Conservation (phyloP, 2,329 filamentous ascomycete genomes). For the Lasiodiplodia sp. region DNA sequence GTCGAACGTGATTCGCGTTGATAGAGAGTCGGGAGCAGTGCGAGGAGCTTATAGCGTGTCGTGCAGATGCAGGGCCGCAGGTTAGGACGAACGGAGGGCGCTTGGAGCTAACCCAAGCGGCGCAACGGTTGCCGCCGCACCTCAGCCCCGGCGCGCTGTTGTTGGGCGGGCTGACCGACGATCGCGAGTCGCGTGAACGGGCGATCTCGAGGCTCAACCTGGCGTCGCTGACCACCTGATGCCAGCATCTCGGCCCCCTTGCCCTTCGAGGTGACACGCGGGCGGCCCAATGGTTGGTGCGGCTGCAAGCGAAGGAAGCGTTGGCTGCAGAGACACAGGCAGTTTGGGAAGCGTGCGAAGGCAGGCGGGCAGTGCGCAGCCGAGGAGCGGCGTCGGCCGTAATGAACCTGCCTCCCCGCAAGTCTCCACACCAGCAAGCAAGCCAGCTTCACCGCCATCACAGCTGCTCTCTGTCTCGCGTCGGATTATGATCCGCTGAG, state of each 20-base stretch:
- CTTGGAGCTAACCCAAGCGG: conserved; percentile 1
- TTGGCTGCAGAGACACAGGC: background rate
- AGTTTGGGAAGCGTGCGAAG: background rate
- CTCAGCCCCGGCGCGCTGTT: conserved; percentile 2
- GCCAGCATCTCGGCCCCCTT: background rate
- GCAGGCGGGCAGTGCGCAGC: background rate
- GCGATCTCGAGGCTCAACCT: conserved; percentile 14
- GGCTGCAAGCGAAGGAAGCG: background rate
- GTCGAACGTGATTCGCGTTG: conserved; percentile 7
- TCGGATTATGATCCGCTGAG: conserved; percentile 27
- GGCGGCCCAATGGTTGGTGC: background rate
- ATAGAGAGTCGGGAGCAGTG: background rate
- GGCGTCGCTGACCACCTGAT: conserved; percentile 16
- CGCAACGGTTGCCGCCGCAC: conserved; percentile 21
- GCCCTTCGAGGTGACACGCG: background rate
- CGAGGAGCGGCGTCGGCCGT: background rate
- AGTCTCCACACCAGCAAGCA: conserved; percentile 20
- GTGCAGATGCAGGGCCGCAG: conserved; percentile 22
- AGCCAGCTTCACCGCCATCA: conserved; percentile 25
- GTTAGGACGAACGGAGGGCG: conserved; percentile 2
- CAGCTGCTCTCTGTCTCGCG: background rate
- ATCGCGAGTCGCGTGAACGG: conserved; percentile 19
- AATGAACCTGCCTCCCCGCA: conserved; percentile 16
- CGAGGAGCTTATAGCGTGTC: conserved; percentile 24
- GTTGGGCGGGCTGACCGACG: conserved; percentile 7